Evolutionary conservation across 192 early-diverging fungal genomes (phyloP).

Genomic region (Podila epigama): DNA sequence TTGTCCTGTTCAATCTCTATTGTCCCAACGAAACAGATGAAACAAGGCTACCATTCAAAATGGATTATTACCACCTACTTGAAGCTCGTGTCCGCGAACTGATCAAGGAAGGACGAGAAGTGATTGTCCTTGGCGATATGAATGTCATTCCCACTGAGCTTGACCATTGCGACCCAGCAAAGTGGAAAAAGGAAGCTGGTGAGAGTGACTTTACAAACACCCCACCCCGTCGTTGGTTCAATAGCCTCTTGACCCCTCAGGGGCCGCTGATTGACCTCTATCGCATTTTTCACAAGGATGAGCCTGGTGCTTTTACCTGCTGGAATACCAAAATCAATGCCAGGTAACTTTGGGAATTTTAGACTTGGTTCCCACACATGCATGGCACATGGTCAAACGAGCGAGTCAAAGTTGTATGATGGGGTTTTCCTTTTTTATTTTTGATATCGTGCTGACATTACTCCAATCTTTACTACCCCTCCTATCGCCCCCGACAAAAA

Average conservation of each 20-base stretch:
- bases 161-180: constrained; percentile 78
- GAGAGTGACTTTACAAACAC: constrained; percentile 63
- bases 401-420: too few species aligned
- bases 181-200: constrained; percentile 60
- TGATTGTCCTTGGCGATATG: constrained; percentile 72
- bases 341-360: constrained; percentile 51
- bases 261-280: constrained; percentile 73
- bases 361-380: too few species aligned
- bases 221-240: constrained; percentile 70
- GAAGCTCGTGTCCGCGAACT: constrained; percentile 56
- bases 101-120: constrained; percentile 57
- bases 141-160: constrained; percentile 70
- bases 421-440: too few species aligned
- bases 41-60: constrained; percentile 58
- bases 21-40: constrained; percentile 64
- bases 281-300: constrained; percentile 67
- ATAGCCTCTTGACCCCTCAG: constrained; percentile 60
- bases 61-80: constrained; percentile 58
- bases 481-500: too few species aligned
- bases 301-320: constrained; percentile 60
- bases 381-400: too few species aligned
- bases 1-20: constrained; percentile 82
- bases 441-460: too few species aligned
- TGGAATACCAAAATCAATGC: constrained; percentile 82
- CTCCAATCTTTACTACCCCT: too few species aligned